Percentiles rank a stretch among this genome's conserved stretches.
Evolutionary conservation across 305 asterid species (phyloP).

Genomic region (Stenogyne calaminthoides): DNA sequence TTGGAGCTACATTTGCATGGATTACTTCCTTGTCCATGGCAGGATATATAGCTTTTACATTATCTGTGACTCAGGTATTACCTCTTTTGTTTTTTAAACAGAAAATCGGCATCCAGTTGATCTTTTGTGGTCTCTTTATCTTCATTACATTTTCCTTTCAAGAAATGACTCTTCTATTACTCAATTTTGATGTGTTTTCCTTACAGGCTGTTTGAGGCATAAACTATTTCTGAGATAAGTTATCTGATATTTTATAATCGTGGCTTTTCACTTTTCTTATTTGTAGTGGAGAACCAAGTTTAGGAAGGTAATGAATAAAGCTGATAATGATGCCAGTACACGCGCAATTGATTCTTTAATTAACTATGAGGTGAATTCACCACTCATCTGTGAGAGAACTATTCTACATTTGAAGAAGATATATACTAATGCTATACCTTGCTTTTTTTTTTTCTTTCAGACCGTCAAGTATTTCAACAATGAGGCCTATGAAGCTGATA

Average conservation of each 20-base stretch:
- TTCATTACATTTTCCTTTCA: conserved; percentile 11
- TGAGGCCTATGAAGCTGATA: conserved; percentile 83
- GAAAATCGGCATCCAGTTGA: not conserved
- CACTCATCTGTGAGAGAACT: conserved; percentile 25
- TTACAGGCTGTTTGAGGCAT: conserved; percentile 17
- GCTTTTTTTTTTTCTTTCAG: conserved; percentile 51
- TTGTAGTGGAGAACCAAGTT: conserved; percentile 97
- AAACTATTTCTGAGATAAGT: conserved; percentile 12
- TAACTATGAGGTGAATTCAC: conserved; percentile 80
- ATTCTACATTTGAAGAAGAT: conserved; percentile 23
- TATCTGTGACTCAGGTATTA: conserved; percentile 82
- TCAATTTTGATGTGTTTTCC: not conserved
- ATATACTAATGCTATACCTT: conserved; percentile 25
- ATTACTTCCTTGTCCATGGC: conserved; percentile 90
- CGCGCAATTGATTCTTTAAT: conserved; percentile 93
- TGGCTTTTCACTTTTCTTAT: conserved; percentile 31
- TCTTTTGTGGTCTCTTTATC: not conserved
- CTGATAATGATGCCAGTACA: conserved; percentile 94
- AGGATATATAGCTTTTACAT: conserved; percentile 79
- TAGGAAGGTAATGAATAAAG: conserved; percentile 94
- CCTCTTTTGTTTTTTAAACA: not conserved
- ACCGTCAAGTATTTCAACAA: conserved; percentile 98
- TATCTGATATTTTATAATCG: conserved; percentile 22
- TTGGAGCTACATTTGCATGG: conserved; percentile 98
- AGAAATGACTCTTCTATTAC: not conserved